Conservation (phyloP, 805 yeast genomes). For the Candida palmyrensis region DNA sequence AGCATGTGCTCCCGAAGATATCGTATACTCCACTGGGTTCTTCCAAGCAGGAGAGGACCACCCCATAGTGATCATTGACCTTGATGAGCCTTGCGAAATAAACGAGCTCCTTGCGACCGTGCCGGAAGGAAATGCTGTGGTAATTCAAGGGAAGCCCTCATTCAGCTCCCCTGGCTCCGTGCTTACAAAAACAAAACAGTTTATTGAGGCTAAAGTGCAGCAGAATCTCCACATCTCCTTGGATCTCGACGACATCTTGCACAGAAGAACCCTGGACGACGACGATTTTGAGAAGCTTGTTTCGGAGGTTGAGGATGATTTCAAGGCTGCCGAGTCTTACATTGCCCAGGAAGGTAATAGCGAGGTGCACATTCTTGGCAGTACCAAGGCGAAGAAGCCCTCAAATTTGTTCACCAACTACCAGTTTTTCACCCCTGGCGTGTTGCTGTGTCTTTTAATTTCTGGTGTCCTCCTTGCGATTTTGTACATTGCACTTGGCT, state of each 20-base stretch:
- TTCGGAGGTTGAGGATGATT: constrained; percentile 25
- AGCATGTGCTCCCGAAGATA: constrained; percentile 8
- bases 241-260: constrained; percentile 11
- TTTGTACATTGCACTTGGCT: constrained; percentile 57
- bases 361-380: constrained; percentile 17
- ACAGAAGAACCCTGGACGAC: constrained; percentile 14
- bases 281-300: constrained; percentile 10
- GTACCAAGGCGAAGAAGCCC: constrained; percentile 1
- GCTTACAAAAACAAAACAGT: constrained; percentile 17
- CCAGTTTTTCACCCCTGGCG: constrained; percentile 73
- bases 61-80: constrained; percentile 3
- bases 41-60: neutral
- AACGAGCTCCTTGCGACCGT: neutral
- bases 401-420: constrained; percentile 57
- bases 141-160: constrained; percentile 28
- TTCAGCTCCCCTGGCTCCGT: constrained; percentile 18
- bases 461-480: constrained; percentile 54
- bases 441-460: constrained; percentile 71
- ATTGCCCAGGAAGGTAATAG: constrained; percentile 22
- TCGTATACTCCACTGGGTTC: constrained; percentile 4
- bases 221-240: constrained; percentile 17
- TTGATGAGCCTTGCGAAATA: neutral
- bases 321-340: constrained; percentile 27
- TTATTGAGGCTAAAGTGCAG: constrained; percentile 15
- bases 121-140: constrained; percentile 6